phyloP scores from a whole-genome alignment of 257 asterid species.

The Nicotiana attenuata region DNA sequence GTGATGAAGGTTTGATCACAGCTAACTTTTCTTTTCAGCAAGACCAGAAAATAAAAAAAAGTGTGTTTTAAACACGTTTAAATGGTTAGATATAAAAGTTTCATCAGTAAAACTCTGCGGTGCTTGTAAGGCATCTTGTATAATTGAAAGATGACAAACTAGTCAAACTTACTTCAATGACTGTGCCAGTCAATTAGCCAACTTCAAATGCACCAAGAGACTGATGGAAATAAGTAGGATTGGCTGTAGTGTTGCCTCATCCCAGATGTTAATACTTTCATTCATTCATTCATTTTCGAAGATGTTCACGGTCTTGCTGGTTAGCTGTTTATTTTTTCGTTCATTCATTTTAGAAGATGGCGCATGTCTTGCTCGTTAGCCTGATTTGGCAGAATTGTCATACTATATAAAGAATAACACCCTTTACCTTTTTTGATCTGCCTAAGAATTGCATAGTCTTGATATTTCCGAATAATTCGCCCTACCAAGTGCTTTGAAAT shows the following conservation, averaged over 20 bases:
- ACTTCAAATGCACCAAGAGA: background rate
- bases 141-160: background rate
- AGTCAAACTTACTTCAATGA: background rate
- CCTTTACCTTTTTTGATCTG: background rate
- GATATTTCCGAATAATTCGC: constrained; percentile 5
- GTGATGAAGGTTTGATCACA: background rate
- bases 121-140: background rate
- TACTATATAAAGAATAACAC: background rate
- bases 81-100: background rate
- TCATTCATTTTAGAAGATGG: background rate
- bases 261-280: background rate
- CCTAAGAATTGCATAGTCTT: constrained; percentile 1
- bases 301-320: constrained; percentile 5
- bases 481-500: background rate
- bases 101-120: background rate
- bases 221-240: constrained; percentile 2
- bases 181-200: background rate
- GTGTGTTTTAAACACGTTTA: background rate
- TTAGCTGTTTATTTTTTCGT: background rate
- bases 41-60: background rate
- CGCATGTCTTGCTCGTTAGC: background rate
- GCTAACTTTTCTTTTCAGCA: background rate
- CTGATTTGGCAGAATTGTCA: background rate
- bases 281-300: background rate
- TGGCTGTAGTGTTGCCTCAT: background rate